A percentile compares a stretch with the other conserved stretches of the same genome.
phyloP scores from a whole-genome alignment of 805 yeast species.

The Cyberlindnera americana region DNA sequence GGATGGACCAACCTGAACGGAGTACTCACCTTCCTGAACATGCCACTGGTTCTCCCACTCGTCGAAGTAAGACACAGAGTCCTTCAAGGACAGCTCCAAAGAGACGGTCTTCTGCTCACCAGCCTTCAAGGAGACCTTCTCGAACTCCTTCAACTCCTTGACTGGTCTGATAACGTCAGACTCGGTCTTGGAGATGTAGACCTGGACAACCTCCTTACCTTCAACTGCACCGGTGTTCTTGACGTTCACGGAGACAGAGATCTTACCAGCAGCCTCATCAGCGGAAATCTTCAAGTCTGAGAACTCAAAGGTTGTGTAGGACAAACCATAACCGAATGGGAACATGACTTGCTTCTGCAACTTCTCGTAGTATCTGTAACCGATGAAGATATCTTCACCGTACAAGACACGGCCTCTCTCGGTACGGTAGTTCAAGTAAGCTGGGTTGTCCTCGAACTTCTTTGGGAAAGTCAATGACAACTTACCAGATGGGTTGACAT shows the following conservation, averaged over 20 bases:
- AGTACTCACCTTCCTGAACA: constrained; percentile 47
- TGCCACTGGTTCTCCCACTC: constrained; percentile 47
- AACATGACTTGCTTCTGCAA: constrained; percentile 43
- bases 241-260: constrained; percentile 36
- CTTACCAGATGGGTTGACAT: constrained; percentile 58
- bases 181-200: constrained; percentile 41
- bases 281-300: constrained; percentile 33
- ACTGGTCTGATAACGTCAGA: constrained; percentile 44
- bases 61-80: constrained; percentile 52
- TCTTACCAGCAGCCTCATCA: constrained; percentile 26
- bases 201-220: constrained; percentile 56
- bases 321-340: constrained; percentile 63
- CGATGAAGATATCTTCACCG: constrained; percentile 65
- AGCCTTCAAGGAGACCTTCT: constrained; percentile 43
- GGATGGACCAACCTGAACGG: constrained; percentile 44
- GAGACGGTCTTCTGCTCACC: constrained; percentile 40
- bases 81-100: constrained; percentile 40
- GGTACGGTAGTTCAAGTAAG: constrained; percentile 48
- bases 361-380: constrained; percentile 59
- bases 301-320: constrained; percentile 52
- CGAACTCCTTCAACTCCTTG: constrained; percentile 59
- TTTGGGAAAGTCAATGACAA: constrained; percentile 53
- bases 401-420: constrained; percentile 52
- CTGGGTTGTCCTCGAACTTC: constrained; percentile 51
- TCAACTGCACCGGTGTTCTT: constrained; percentile 45